Evolutionary conservation across 768 basidiomycete genomes (phyloP).

Genomic region (Serendipita sp.): DNA sequence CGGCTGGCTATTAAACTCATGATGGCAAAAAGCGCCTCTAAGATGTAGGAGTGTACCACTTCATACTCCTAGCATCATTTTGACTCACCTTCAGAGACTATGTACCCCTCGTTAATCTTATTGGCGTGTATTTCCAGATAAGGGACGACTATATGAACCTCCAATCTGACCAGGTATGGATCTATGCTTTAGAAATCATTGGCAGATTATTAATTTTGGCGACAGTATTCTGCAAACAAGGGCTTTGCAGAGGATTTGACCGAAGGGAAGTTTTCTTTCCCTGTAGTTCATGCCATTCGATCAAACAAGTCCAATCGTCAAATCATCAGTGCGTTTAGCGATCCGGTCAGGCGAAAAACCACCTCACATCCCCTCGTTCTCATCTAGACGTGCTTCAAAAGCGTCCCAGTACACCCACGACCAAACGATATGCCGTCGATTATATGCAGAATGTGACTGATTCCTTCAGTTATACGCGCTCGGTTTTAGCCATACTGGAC

Average conservation of each 20-base stretch:
- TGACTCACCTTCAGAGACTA: slow-evolving; percentile 46
- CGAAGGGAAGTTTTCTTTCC: slow-evolving; percentile 97
- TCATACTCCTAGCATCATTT: not conserved
- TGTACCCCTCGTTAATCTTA: slow-evolving; percentile 81
- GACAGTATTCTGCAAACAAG: slow-evolving; percentile 57
- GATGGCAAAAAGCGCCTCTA: slow-evolving; percentile 49
- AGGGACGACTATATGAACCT: slow-evolving; percentile 96
- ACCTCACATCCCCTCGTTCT: not conserved
- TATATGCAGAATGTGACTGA: slow-evolving; percentile 62
- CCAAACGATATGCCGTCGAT: slow-evolving; percentile 64
- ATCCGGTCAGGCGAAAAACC: not conserved
- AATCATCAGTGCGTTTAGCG: slow-evolving; percentile 21
- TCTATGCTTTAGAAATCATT: not conserved
- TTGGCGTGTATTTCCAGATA: slow-evolving; percentile 92
- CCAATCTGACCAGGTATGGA: slow-evolving; percentile 62
- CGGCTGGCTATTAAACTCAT: slow-evolving; percentile 87
- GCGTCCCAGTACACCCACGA: slow-evolving; percentile 60
- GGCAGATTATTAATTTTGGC: not conserved
- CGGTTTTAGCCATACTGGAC: slow-evolving; percentile 51
- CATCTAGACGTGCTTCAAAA: slow-evolving; percentile 76
- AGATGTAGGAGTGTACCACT: slow-evolving; percentile 18
- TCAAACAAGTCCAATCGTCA: slow-evolving; percentile 60
- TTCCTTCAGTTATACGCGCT: slow-evolving; percentile 75
- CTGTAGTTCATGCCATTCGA: slow-evolving; percentile 77
- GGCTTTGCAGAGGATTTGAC: slow-evolving; percentile 71